phyloP scores from a whole-genome alignment of 2,329 filamentous ascomycete species.

The Cercospora nicotianae region DNA sequence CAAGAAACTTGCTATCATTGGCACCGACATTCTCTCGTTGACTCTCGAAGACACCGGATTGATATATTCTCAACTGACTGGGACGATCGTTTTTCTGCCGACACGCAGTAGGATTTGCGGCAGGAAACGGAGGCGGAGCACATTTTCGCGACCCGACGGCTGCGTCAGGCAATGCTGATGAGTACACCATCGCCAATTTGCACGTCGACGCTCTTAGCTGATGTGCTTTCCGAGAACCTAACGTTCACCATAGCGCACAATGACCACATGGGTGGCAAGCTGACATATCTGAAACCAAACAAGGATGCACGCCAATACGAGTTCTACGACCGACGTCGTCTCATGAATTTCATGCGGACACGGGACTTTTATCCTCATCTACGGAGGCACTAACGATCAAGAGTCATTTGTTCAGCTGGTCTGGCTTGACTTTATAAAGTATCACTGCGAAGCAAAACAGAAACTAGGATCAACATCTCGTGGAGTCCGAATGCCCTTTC shows the following conservation, averaged over 20 bases:
- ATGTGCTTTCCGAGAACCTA: not conserved
- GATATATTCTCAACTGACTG: not conserved
- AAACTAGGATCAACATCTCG: too few species aligned
- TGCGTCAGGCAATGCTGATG: not conserved
- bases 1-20: not conserved
- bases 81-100: not conserved
- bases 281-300: not conserved
- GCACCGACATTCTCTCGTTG: not conserved
- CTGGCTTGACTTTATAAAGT: not conserved
- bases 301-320: not conserved
- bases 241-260: not conserved
- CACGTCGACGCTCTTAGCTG: not conserved
- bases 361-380: not conserved
- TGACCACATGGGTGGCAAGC: not conserved
- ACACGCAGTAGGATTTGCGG: not conserved
- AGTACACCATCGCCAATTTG: not conserved
- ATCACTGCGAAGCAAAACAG: not conserved
- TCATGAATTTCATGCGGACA: not conserved
- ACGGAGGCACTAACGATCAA: not conserved
- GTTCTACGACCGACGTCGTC: not conserved
- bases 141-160: not conserved
- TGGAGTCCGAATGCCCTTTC: too few species aligned
- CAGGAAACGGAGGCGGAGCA: not conserved
- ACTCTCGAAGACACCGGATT: not conserved
- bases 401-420: not conserved